Base-by-base conservation (phyloP, 768 basidiomycete species). In the Phylloporus arenicola region DNA sequence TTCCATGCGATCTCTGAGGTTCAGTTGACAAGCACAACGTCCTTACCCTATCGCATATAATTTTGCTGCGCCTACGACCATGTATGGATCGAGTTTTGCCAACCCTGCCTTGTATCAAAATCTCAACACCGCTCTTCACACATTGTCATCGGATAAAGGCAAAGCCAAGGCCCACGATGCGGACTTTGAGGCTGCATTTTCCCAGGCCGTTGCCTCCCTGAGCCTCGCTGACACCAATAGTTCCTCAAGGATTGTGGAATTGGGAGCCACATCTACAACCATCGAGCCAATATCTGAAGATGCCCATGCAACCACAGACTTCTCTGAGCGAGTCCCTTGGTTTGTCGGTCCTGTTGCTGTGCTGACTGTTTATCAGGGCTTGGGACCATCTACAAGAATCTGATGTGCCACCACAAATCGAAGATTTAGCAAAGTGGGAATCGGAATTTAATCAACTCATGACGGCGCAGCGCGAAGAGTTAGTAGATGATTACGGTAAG, bases 171-270 rank as follows among this genome's bases (percentile, higher is more conserved):
- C 74, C 16, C 75, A 79, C 49, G 86, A 90, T 46, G 80, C 78
- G 4, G 89, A 89, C 65, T 89, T 91, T 50, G 89, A 92, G 57
- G 84, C 84, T n/a, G 89, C 88, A 10, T 91, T 92, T 68, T 84
- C 82, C 11, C 78, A 86, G 57, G 72, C 77, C 3, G 72, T 73
- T 6, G 80, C 78, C n/a, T 80, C 81, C 17, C 59, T 83, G n/a
- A 65, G 68, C 13, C 60, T 70, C 12, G 55, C 61, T 24, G 73
- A 77, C 54, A 53, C 67, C 22, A 71, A 72, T 27, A 72, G 66
- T 43, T 75, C 78, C 16, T 48, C 68, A 14, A 70, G 72, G 45
- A 78, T 86, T 13, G 80, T 76, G 19, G 82, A 84, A 62, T 67
- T 83, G 11, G 72, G 75, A 24, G 71, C 77, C 42, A 65, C 57